Evolutionary conservation across 352 stramenopile genomes (phyloP), one percentile per base, ranked within the genome.

Genomic region (Globisporangium cylindrosporum): DNA sequence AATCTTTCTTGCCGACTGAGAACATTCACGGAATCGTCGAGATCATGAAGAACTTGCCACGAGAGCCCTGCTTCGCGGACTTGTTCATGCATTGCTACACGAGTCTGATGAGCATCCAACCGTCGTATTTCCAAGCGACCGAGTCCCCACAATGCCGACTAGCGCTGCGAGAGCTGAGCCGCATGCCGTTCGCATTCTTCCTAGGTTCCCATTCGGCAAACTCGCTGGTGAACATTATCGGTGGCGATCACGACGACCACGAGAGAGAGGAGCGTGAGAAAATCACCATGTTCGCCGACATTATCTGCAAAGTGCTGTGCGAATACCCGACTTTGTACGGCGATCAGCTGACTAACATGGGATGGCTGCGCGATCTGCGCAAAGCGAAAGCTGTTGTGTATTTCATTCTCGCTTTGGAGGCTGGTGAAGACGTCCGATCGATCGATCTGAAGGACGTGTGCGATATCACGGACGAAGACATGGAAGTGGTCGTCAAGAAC

Each of bases 1-100:
- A 74, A 29, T 81, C 84, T 1, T 84, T 95, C 27, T 9, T 89
- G 0, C 67, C 79, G 7, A 92, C 76, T 1, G 81, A 91, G 59
- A 93, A 93, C 43, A 71, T 55, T 1, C 81, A 92, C 49, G 84
- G 82, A 0, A 90, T 96, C 46, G 86, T 82, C n/a, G 84, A 92
- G 71, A 82, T 97, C 20, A 68, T 97, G 59, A 89, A 88, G 67
- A 85, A 86, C n/a, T 57, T 97, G 0, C 90, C 90, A 0, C 75
- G 74, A 8, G 86, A 93, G 2, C 76, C 82, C 6, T 74, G 74
- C 25, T 96, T 96, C 66, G 92, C 83, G 14, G 81, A 94, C 32
- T 57, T 95, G n/a, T 92, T 95, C 61, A 70, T 91, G 25, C 66
- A 87, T 22, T 90, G 79, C 60, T 94, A 92, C 62, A 71, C 78